Evolutionary conservation across 441 rosid species (phyloP).

Genomic region (Populus hybrid): DNA sequence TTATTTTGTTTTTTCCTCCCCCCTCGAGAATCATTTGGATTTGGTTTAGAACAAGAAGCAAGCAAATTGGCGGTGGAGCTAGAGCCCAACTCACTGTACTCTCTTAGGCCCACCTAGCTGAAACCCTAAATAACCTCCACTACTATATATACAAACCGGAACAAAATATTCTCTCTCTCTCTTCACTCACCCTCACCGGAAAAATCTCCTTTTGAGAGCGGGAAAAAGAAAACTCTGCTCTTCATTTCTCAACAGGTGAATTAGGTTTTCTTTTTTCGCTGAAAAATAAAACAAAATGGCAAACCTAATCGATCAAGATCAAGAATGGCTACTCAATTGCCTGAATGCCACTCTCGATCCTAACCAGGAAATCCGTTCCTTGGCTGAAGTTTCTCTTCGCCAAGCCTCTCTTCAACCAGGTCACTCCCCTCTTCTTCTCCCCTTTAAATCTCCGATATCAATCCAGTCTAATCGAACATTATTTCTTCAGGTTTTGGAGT

Average conservation of each 20-base stretch:
- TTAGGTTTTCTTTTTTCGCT: no score
- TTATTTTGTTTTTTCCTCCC: not conserved
- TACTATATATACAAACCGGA: no score
- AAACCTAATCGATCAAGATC: no score
- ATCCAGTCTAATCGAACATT: no score
- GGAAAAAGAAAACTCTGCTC: not conserved
- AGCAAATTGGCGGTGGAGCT: not conserved
- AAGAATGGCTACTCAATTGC: no score
- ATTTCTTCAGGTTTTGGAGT: constrained; percentile 93
- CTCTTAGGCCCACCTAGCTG: not conserved
- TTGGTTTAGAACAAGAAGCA: not conserved
- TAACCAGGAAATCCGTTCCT: constrained; percentile 80
- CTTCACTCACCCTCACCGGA: not conserved
- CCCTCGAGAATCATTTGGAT: not conserved
- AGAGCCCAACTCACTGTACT: not conserved
- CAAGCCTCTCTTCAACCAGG: constrained; percentile 93
- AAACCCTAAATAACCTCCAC: not conserved
- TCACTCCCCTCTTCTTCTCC: no score
- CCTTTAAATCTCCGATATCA: no score
- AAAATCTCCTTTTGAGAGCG: not conserved
- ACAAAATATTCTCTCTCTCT: constrained; percentile 1
- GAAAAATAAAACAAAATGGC: no score
- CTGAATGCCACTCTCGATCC: no score
- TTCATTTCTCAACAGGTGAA: not conserved
- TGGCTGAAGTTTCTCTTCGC: constrained; percentile 84